Conservation (phyloP, 768 basidiomycete genomes). For the Boletus rubropictus region DNA sequence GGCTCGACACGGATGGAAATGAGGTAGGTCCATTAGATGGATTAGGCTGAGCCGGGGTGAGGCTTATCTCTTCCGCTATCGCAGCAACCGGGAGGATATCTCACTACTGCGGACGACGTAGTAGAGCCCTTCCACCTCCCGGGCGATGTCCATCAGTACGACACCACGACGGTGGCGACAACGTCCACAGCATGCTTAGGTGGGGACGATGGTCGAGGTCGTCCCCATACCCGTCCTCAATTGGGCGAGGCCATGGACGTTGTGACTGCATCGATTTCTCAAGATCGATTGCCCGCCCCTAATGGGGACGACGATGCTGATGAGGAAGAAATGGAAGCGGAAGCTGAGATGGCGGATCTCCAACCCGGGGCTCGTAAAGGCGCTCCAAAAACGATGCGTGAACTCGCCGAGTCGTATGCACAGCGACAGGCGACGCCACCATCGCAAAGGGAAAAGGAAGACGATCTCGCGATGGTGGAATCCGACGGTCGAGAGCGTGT, state of each 20-base stretch:
- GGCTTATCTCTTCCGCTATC: conserved; percentile 14
- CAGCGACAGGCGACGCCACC: conserved; percentile 17
- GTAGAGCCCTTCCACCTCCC: conserved; percentile 71
- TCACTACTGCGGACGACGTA: conserved; percentile 65
- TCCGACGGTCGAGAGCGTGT: not conserved
- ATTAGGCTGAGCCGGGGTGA: not conserved
- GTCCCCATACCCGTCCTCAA: not conserved
- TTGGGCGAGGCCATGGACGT: not conserved
- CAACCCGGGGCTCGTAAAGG: conserved; percentile 10
- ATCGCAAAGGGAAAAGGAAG: conserved; percentile 11
- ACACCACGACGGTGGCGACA: conserved; percentile 6
- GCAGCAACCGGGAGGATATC: conserved; percentile 49
- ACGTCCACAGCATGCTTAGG: not conserved
- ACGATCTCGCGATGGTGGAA: not conserved
- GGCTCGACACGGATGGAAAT: conserved; percentile 20
- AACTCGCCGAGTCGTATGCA: conserved; percentile 46
- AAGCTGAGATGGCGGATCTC: conserved; percentile 14
- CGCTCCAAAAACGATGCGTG: conserved; percentile 56
- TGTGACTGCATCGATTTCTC: conserved; percentile 1
- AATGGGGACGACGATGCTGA: conserved; percentile 8
- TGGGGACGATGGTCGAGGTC: not conserved
- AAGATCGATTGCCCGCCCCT: conserved; percentile 1
- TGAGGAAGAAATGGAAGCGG: conserved; percentile 9
- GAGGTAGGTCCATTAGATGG: conserved; percentile 17
- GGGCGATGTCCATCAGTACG: conserved; percentile 36